Evolutionary conservation across 2,329 filamentous ascomycete genomes (phyloP).

Genomic region (Fusarium fracticaudum): DNA sequence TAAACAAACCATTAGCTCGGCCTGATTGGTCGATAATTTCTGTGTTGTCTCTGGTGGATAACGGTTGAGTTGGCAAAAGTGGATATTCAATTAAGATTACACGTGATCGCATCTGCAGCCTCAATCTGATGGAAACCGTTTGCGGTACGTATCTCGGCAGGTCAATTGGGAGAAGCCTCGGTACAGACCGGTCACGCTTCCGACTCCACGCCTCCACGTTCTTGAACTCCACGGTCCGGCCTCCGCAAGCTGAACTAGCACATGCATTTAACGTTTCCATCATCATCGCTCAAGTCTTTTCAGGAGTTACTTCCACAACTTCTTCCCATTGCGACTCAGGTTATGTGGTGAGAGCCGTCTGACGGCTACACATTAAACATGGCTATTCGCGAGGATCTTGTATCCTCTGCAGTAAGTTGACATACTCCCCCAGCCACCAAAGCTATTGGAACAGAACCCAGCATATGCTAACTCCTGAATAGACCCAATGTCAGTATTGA

Average conservation of each 20-base stretch:
- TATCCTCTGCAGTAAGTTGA: conserved; percentile 77
- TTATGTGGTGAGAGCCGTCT: conserved; percentile 40
- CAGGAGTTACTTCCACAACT: not conserved
- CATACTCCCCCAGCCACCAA: conserved; percentile 8
- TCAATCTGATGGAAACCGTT: not conserved
- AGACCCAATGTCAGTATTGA: conserved; percentile 55
- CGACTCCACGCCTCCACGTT: conserved; percentile 39
- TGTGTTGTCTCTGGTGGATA: conserved; percentile 8
- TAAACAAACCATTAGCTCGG: conserved; percentile 51
- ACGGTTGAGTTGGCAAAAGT: conserved; percentile 23
- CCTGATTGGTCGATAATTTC: conserved; percentile 41
- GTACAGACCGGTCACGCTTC: conserved; percentile 44
- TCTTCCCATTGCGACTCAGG: conserved; percentile 12
- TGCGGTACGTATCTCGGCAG: conserved; percentile 31
- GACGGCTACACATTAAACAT: conserved; percentile 54
- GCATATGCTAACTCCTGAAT: conserved; percentile 30
- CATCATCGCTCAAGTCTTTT: conserved; percentile 23
- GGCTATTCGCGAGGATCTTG: conserved; percentile 93
- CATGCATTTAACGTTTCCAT: conserved; percentile 41
- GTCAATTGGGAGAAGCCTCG: conserved; percentile 44
- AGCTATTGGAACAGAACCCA: not conserved
- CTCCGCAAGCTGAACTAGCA: conserved; percentile 40
- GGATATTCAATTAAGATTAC: not conserved
- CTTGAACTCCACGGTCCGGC: conserved; percentile 29
- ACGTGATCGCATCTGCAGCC: conserved; percentile 23